phyloP scores from a whole-genome alignment of 169 alveolate species.

The Plasmodium fragile region DNA sequence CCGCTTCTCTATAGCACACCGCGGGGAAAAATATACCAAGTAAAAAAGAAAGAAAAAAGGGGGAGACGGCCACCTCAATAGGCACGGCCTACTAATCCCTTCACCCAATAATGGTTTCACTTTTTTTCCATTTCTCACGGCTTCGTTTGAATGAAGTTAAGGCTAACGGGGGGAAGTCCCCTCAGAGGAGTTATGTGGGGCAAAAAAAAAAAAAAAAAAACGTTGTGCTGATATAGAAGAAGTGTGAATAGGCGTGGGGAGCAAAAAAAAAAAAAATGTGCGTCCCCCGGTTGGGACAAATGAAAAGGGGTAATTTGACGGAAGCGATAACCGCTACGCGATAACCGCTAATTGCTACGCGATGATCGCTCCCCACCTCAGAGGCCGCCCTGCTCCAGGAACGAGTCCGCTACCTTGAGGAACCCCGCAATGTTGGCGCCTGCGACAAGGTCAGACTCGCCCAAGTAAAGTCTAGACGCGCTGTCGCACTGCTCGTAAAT shows the following conservation, averaged over 20 bases:
- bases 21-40: too few relatives aligned
- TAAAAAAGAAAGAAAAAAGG: background rate
- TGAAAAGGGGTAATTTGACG: background rate
- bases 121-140: background rate
- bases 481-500: slow-evolving; percentile 83
- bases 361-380: background rate
- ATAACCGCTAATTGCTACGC: background rate
- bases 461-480: slow-evolving; percentile 79
- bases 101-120: background rate
- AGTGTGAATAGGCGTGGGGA: background rate
- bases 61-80: background rate
- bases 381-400: slow-evolving; percentile 85
- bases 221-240: background rate
- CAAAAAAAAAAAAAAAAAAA: too few relatives aligned
- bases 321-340: background rate
- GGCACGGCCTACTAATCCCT: background rate
- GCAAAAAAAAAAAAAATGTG: background rate
- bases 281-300: background rate
- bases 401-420: slow-evolving; percentile 89
- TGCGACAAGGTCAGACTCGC: slow-evolving; percentile 84
- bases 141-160: background rate
- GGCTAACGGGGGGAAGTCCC: background rate
- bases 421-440: slow-evolving; percentile 93
- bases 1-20: background rate
- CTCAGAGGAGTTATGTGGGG: background rate